A percentile compares a stretch with the other conserved stretches of the same genome.
phyloP scores from a whole-genome alignment of 2,329 filamentous ascomycete genomes.

The Paraconiothyrium brasiliense region DNA sequence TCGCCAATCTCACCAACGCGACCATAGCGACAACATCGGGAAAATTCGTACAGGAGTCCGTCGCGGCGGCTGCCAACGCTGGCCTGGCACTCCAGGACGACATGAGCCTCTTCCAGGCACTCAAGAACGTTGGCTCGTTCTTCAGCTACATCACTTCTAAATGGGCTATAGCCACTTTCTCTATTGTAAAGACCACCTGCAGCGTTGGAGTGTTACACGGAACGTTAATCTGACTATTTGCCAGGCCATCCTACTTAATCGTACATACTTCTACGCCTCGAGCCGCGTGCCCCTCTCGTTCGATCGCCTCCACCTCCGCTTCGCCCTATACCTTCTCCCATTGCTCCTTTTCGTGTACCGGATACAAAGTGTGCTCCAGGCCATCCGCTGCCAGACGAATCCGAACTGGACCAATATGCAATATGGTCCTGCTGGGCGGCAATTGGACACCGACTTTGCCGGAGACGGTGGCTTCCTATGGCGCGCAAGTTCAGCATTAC shows the following conservation, averaged over 20 bases:
- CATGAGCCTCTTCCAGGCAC: slow-evolving; percentile 58
- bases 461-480: slow-evolving; percentile 74
- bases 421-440: slow-evolving; percentile 56
- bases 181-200: slow-evolving; percentile 64
- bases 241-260: slow-evolving; percentile 83
- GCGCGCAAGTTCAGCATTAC: slow-evolving; percentile 72
- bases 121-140: slow-evolving; percentile 81
- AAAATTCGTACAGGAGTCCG: slow-evolving; percentile 55
- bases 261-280: slow-evolving; percentile 92
- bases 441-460: slow-evolving; percentile 60
- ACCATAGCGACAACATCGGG: slow-evolving; percentile 49
- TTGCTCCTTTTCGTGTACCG: slow-evolving; percentile 61
- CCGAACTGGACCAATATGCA: slow-evolving; percentile 57
- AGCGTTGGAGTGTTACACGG: neutral
- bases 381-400: slow-evolving; percentile 87
- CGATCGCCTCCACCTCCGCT: slow-evolving; percentile 67
- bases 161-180: slow-evolving; percentile 90
- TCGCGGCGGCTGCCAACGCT: slow-evolving; percentile 54
- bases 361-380: slow-evolving; percentile 75
- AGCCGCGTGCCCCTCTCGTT: slow-evolving; percentile 82
- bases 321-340: slow-evolving; percentile 45
- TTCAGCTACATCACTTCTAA: slow-evolving; percentile 74
- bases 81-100: slow-evolving; percentile 42
- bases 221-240: slow-evolving; percentile 8
- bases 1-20: slow-evolving; percentile 53